Percentiles rank a stretch among this genome's conserved stretches.
Conservation (phyloP, 352 stramenopile genomes). For the Pilasporangium apinafurcum region DNA sequence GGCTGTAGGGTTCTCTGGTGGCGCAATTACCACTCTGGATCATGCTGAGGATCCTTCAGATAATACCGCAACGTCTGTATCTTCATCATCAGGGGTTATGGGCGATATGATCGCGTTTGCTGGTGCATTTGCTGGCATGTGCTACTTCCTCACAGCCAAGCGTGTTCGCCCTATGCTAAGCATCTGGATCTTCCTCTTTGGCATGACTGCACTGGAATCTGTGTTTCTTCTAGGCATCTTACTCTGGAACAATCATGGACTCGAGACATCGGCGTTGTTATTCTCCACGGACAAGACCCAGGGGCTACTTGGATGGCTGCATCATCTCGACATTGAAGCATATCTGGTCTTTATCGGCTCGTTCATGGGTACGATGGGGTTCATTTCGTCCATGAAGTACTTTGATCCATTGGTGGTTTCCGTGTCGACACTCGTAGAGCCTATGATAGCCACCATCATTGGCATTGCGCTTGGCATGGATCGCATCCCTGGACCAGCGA, state of each 20-base stretch:
- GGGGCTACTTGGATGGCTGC: constrained; percentile 38
- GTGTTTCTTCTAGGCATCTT: constrained; percentile 26
- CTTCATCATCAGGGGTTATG: too few species aligned
- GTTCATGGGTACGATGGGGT: constrained; percentile 45
- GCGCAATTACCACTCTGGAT: constrained; percentile 33
- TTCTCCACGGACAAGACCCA: constrained; percentile 9
- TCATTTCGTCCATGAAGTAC: constrained; percentile 46
- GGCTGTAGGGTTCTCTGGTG: constrained; percentile 27
- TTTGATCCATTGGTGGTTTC: constrained; percentile 58
- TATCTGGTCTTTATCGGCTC: constrained; percentile 44
- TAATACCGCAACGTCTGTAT: constrained; percentile 3
- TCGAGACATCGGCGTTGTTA: neutral
- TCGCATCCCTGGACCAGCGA: constrained; percentile 20
- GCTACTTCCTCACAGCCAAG: constrained; percentile 41
- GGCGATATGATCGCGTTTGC: constrained; percentile 51
- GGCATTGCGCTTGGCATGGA: constrained; percentile 36
- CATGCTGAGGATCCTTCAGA: constrained; percentile 4
- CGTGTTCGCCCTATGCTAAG: constrained; percentile 23
- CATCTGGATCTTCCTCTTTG: constrained; percentile 37
- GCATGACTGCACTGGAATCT: constrained; percentile 21
- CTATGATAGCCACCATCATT: constrained; percentile 36
- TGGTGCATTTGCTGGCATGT: constrained; percentile 38
- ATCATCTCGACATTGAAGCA: constrained; percentile 35
- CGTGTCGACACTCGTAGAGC: constrained; percentile 47
- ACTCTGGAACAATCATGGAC: constrained; percentile 2